phyloP scores from a whole-genome alignment of 345 rosid species.

The Acer saccharum region DNA sequence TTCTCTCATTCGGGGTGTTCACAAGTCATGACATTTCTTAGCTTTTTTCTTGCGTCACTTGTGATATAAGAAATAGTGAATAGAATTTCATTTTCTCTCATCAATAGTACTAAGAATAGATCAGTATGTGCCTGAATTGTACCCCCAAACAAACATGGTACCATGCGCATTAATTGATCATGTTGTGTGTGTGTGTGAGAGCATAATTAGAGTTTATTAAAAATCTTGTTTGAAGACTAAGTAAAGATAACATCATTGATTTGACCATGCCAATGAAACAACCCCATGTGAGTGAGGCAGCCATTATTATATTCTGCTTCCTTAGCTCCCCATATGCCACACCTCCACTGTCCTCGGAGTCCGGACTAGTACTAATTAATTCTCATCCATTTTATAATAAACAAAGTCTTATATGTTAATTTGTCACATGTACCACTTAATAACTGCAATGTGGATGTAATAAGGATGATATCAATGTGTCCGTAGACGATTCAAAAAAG shows the following conservation, averaged over 20 bases:
- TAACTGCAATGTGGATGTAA: background rate
- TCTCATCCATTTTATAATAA: background rate
- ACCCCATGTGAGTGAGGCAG: slow-evolving; percentile 32
- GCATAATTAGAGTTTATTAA: slow-evolving; percentile 35
- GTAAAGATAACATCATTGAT: slow-evolving; percentile 29
- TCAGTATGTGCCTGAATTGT: background rate
- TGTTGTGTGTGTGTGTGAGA: slow-evolving; percentile 21
- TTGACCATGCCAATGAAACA: too few species aligned
- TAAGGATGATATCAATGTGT: background rate
- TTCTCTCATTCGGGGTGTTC: slow-evolving; percentile 11
- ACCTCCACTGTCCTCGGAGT: slow-evolving; percentile 28
- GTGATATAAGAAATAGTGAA: slow-evolving; percentile 18
- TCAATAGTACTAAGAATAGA: background rate
- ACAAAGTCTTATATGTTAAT: background rate
- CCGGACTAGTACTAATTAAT: background rate
- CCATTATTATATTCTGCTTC: slow-evolving; percentile 21
- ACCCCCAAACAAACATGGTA: slow-evolving; percentile 10
- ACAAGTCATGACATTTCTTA: background rate
- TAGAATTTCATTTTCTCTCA: background rate
- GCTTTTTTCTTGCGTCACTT: slow-evolving; percentile 17
- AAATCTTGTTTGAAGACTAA: slow-evolving; percentile 29
- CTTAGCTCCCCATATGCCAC: slow-evolving; percentile 22
- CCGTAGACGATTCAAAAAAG: background rate
- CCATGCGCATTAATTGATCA: slow-evolving; percentile 28
- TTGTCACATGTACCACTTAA: too few species aligned